Base-by-base conservation (phyloP, 2,329 filamentous ascomycete genomes). In the Ophiostoma perfectum region DNA sequence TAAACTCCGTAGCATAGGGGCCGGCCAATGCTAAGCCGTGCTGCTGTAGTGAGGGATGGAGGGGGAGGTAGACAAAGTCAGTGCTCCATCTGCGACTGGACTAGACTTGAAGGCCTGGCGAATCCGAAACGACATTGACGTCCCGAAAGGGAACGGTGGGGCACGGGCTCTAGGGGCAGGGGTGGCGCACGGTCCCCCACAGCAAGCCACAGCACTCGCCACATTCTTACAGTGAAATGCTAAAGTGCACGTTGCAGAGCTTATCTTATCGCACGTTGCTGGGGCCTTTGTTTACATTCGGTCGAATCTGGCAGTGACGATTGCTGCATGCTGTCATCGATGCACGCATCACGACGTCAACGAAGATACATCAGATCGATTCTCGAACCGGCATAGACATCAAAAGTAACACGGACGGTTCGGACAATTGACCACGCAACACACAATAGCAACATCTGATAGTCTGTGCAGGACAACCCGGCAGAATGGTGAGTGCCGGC, bases 271-370 rank as follows among this genome's bases (percentile, higher is more conserved):
- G 47, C 11, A 36, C 36, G 70, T 71, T 71, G 69, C 70, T 65
- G 63, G 69, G 70, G 45, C 44, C 65, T 64, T 70, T 71, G 69
- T 71, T 71, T 71, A 71, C 70, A 65, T 71, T 68, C 14, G 47
- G 60, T 38, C 49, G 62, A 38, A 65, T 65, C 18, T 64, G 44
- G 36, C 8, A 16, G 36, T 27, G 27, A 27, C 27, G 27, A 27
- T 27, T 27, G 27, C 27, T 27, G 27, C 27, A 27, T 27, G 27
- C 27, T 27, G 27, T 27, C 27, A 52, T 67, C 36, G 12, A 18
- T 12, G 42, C 3, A 44, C 11, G 27, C 27, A 27, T 27, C 27
- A 27, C 27, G 27, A 27, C 27, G 27, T 27, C 27, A 27, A 27
- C 1, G 27, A 27, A 27, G 27, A 27, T 27, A 27, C 27, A 27